Conservation (phyloP, 306 rosid species). For the Corylus avellana region DNA sequence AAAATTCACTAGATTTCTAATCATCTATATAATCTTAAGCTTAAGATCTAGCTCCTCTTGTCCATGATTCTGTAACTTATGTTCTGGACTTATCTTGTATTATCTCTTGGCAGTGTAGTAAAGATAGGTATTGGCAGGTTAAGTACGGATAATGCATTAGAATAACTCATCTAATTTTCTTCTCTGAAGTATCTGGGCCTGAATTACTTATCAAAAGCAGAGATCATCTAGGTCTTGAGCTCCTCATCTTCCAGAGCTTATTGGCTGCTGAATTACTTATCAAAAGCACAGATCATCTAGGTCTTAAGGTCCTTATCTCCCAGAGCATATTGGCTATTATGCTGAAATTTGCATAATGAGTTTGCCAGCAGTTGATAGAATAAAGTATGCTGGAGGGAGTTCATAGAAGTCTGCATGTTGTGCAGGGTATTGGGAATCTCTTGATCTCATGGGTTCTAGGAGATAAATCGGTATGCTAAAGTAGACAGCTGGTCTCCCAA, state of each 20-base stretch:
- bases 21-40: too few relatives aligned
- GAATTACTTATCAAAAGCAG: too few relatives aligned
- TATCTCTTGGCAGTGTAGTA: too few relatives aligned
- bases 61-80: too few relatives aligned
- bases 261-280: background rate
- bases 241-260: background rate
- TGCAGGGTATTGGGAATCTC: background rate
- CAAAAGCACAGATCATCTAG: too few relatives aligned
- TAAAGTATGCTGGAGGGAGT: background rate
- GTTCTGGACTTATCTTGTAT: too few relatives aligned
- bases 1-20: too few relatives aligned
- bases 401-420: background rate
- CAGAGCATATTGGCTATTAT: background rate
- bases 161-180: too few relatives aligned
- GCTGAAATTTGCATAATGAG: background rate
- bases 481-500: background rate
- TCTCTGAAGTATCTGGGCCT: too few relatives aligned
- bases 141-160: too few relatives aligned
- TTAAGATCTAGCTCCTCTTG: too few relatives aligned
- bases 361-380: background rate
- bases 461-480: background rate
- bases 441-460: background rate
- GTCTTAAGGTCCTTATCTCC: background rate
- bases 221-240: background rate
- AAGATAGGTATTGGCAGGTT: too few relatives aligned